A percentile compares a stretch with the other conserved stretches of the same genome.
These are phyloP conservation scores for Saccharum hybrid DNA, from an alignment of 202 grass and related monocot genomes.

Conservation along the genomic window DNA sequence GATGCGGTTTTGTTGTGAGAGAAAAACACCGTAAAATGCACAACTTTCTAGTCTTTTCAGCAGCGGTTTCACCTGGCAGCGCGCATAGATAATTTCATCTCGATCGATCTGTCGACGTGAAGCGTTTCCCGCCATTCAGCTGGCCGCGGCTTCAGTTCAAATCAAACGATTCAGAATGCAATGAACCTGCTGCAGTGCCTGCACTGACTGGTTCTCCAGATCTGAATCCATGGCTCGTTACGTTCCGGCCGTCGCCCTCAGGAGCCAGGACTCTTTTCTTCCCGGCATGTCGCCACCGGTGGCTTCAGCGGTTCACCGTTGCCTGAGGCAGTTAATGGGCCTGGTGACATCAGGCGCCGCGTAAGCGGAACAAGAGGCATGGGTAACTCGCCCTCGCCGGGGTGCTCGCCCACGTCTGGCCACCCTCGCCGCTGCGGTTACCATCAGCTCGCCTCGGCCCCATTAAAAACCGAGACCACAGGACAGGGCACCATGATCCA, in stretches of 20 bases:
- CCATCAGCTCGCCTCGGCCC: conserved; percentile 38
- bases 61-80: neutral
- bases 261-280: neutral
- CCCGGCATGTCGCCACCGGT: conserved; percentile 14
- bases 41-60: neutral
- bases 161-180: conserved; percentile 5
- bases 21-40: neutral
- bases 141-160: neutral
- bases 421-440: conserved; percentile 27
- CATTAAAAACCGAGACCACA: conserved; percentile 38
- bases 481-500: neutral
- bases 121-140: conserved; percentile 49
- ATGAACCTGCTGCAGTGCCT: conserved; percentile 24
- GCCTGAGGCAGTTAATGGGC: neutral
- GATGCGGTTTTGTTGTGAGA: too few species aligned
- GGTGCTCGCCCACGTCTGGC: conserved; percentile 5
- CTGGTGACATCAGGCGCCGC: conserved; percentile 28
- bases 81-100: conserved; percentile 10
- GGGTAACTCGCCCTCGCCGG: conserved; percentile 2
- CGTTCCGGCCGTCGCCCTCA: conserved; percentile 38
- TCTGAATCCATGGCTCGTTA: conserved; percentile 38
- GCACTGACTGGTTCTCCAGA: neutral
- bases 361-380: conserved; percentile 3
- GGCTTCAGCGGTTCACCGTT: neutral
- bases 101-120: conserved; percentile 39